Percentiles rank a stretch among this genome's conserved stretches.
Conservation (phyloP, 2,329 filamentous ascomycete genomes). For the Claviceps sp. region DNA sequence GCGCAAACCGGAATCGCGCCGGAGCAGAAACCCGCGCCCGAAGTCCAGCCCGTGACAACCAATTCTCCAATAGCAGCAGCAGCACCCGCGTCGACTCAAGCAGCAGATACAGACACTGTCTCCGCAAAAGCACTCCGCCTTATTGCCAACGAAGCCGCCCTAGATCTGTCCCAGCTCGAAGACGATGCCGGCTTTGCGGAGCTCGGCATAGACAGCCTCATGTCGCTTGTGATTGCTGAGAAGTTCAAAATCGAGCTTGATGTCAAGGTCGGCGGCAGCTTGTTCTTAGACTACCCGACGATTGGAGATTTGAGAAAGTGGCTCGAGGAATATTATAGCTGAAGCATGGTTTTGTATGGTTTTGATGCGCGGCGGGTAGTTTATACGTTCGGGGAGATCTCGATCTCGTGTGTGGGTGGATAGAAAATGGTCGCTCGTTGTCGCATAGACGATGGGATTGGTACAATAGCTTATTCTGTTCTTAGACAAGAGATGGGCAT, state of each 20-base stretch:
- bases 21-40: background rate
- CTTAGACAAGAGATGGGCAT: too few species aligned
- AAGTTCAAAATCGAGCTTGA: slow-evolving; percentile 43
- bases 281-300: slow-evolving; percentile 40
- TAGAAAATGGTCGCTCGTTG: too few species aligned
- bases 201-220: slow-evolving; percentile 45
- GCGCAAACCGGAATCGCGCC: background rate
- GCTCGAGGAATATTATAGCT: slow-evolving; percentile 20
- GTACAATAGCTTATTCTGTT: too few species aligned
- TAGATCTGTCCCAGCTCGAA: slow-evolving; percentile 37
- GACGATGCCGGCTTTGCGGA: slow-evolving; percentile 43
- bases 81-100: slow-evolving; percentile 7
- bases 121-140: slow-evolving; percentile 34
- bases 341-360: background rate
- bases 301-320: slow-evolving; percentile 38
- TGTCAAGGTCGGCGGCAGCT: slow-evolving; percentile 34
- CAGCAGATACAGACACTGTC: slow-evolving; percentile 7
- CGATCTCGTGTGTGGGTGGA: too few species aligned
- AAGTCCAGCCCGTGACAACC: background rate
- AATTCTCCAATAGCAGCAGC: slow-evolving; percentile 13
- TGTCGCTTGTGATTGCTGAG: slow-evolving; percentile 42
- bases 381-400: background rate
- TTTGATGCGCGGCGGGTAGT: background rate
- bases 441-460: too few species aligned
- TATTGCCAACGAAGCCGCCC: slow-evolving; percentile 40